Conservation (phyloP, 2,329 filamentous ascomycete genomes). For the Magnaporthales sp. region DNA sequence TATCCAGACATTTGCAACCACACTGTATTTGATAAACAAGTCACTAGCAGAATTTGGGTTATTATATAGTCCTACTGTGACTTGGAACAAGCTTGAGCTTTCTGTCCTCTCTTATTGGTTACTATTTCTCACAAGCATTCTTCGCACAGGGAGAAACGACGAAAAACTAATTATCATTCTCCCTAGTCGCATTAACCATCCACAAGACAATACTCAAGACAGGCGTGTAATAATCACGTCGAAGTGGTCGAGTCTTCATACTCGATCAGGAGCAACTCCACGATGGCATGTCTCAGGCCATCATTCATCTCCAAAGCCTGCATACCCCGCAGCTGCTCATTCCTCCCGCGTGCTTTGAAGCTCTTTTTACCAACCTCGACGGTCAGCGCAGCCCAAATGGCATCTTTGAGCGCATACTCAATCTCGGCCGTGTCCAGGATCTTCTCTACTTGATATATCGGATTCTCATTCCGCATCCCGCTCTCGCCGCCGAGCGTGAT, state of each 20-base stretch:
- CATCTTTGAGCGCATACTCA: slow-evolving; percentile 6
- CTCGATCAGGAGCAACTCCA: slow-evolving; percentile 1
- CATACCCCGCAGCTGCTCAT: neutral
- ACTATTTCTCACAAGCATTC: neutral
- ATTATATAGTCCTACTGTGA: neutral
- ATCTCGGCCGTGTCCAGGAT: slow-evolving; percentile 4
- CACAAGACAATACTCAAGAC: neutral
- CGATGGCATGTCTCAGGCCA: neutral
- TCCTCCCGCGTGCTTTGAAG: neutral
- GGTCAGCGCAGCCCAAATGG: slow-evolving; percentile 1
- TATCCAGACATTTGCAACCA: no score
- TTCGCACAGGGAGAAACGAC: neutral
- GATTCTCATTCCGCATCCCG: neutral
- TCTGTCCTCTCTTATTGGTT: neutral
- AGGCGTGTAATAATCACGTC: neutral
- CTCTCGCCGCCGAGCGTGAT: neutral
- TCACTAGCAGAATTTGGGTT: neutral
- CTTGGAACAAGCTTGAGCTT: neutral
- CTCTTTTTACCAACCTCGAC: neutral
- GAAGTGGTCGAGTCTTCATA: neutral
- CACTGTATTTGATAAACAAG: no score
- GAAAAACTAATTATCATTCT: no score
- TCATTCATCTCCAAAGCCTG: slow-evolving; percentile 1
- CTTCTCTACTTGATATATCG: neutral
- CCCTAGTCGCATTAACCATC: neutral